Evolutionary conservation across 2,329 filamentous ascomycete species (phyloP), one percentile per base, ranked within the genome.

Genomic region (Fusarium mexicanum): DNA sequence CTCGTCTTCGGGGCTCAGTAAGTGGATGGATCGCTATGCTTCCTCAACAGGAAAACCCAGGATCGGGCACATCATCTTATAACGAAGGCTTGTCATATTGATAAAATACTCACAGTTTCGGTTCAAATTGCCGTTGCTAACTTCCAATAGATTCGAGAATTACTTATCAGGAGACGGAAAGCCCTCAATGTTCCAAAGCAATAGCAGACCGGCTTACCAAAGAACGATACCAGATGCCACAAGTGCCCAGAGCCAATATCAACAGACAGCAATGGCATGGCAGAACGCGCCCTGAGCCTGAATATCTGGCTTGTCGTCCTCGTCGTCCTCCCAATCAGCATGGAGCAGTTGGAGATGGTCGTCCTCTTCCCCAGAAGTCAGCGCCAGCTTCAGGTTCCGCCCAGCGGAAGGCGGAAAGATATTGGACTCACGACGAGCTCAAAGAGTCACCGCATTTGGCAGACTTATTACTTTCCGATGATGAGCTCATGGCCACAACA

Each of bases 271-370:
- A 41, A 26, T 55, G 51, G 51, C 20, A 41, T 41, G 29, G 20
- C 20, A 41, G 20, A 46, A 61, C n/a, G 26, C 43, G 35, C 16
- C 9, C 33, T 66, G 35, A 35, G 41, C 41, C 48, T n/a, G 35
- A 20, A 55, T 55, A 41, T 55, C 35, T 55, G 20, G 20, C 37
- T 11, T 11, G 6, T 29, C 35, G 24, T 29, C 51, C 24, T 41
- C 20, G 20, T 13, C 35, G 24, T 55, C 26, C 7, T 17, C 35
- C 20, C 29, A 14, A 10, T 17, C 51, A 41, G 11, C 35, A 47
- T 26, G 41, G 64, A n/a, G 37, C 61, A 9, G 29, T 66, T n/a
- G 61, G 48, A 31, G 41, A 67, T 67, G 37, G 61, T 48, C 61
- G 31, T 33, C 41, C 48, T 38, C 48, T 44, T 26, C 64, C 61